Base-by-base conservation (phyloP, 441 rosid species). In the Populus tomentosa region DNA sequence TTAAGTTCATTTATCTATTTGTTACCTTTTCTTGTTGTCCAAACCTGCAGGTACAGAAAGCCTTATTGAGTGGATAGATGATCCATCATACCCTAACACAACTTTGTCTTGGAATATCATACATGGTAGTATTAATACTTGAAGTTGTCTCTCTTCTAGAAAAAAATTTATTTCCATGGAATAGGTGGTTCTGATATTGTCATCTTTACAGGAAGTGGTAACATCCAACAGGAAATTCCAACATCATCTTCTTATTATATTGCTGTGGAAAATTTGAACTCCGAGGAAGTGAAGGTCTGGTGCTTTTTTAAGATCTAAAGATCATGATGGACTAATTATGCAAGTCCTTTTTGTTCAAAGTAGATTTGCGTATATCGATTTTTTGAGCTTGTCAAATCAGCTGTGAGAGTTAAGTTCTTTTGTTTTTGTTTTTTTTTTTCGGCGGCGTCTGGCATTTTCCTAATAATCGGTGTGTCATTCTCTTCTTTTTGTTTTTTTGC, bases 101-200 rank as follows among this genome's bases (percentile, higher is more conserved):
- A 87, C 90, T 76, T 74, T 90, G 76, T 90, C 92, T 14, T 87
- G 92, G 91, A 86, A 86, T 72, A 85, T 89, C 21, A 84, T 90
- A 13, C 0, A 74, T 46, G 92, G 92, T 90, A 80, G 78, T 72
- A 23, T 38, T 33, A 28, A 24, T 33, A 70, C 9, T 10, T 70
- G 50, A 78, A 53, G 18, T 38, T 10, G 16, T 6, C 36, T 50
- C 64, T 50, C 9, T 63, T 67, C 64, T 38, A 14, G 11, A 1
- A 23, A 20, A 74, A 32, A 24, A 24, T 24, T 24, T 24, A 24
- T 24, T 24, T 24, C 24, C 24, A 24, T 24, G 33, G 63, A 71
- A 42, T 74, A 35, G 50, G 67, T 18, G 32, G 61, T 62, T 66
- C 74, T 73, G 73, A 70, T 59, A 6, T 46, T 23, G 56, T 28